phyloP scores from a whole-genome alignment of 164 flowering plant species.

The Platanus orientalis region DNA sequence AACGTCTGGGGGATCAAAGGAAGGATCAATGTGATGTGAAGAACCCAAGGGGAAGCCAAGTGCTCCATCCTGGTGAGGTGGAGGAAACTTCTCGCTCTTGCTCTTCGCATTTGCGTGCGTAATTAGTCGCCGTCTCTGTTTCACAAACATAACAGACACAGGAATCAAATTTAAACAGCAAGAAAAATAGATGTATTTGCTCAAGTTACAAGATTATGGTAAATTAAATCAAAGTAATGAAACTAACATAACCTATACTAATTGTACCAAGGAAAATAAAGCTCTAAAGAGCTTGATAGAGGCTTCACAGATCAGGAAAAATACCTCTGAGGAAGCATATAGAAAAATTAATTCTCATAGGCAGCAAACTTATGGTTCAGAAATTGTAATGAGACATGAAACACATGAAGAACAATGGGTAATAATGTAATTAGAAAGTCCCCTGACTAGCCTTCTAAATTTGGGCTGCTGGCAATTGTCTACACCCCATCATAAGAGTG shows the following conservation, averaged over 20 bases:
- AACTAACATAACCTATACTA: neutral
- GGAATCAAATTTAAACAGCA: neutral
- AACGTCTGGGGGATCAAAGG: constrained; percentile 66
- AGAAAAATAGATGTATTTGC: constrained; percentile 1
- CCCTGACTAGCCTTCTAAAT: too few relatives aligned
- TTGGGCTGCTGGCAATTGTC: too few relatives aligned
- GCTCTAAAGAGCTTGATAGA: too few relatives aligned
- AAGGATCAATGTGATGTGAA: constrained; percentile 61
- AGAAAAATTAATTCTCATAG: too few relatives aligned
- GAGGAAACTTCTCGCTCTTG: constrained; percentile 96
- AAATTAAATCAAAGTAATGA: neutral
- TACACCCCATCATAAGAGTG: too few relatives aligned
- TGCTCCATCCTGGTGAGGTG: constrained; percentile 94
- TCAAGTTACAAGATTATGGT: neutral
- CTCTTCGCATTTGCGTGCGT: constrained; percentile 93
- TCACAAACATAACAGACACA: neutral
- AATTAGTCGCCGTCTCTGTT: constrained; percentile 81
- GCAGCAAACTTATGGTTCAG: too few relatives aligned
- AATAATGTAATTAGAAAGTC: too few relatives aligned
- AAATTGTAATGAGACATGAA: too few relatives aligned
- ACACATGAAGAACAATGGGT: too few relatives aligned
- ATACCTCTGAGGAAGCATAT: too few relatives aligned
- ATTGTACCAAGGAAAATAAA: neutral
- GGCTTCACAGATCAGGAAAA: too few relatives aligned
- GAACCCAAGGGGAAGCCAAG: constrained; percentile 76